Evolutionary conservation across 306 rosid genomes (phyloP), one percentile per base, ranked within the genome.

Genomic region (Morella rubra): DNA sequence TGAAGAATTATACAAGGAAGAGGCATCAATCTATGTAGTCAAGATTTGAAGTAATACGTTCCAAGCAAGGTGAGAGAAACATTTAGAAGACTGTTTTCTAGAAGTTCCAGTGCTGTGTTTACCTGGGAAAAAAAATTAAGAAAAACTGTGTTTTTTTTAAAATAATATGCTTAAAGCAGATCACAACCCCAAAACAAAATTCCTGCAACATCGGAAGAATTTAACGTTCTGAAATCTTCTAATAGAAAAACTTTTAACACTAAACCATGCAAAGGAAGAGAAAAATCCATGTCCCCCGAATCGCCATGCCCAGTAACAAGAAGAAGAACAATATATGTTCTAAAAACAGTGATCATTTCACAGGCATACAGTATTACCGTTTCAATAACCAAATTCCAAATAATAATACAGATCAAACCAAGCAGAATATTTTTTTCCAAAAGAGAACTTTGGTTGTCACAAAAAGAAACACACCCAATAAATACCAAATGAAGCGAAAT

Each of bases 401-500:
- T n/a, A n/a, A n/a, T n/a, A n/a, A n/a, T n/a, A n/a, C n/a, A n/a
- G n/a, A n/a, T n/a, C n/a, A n/a, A n/a, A n/a, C n/a, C n/a, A n/a
- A n/a, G n/a, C n/a, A n/a, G n/a, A n/a, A n/a, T n/a, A n/a, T n/a
- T n/a, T n/a, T n/a, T n/a, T n/a, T n/a, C n/a, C n/a, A n/a, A n/a
- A n/a, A n/a, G n/a, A n/a, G n/a, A n/a, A 78, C 85, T 69, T 82
- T 82, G 41, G 85, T 82, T 73, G n/a, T 82, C 85, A 82, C 85
- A 78, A 66, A 78, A 82, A 77, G 77, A 77, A 47, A 77, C 73
- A n/a, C n/a, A n/a, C n/a, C n/a, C n/a, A n/a, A n/a, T n/a, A n/a
- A n/a, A n/a, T n/a, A n/a, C n/a, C n/a, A n/a, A n/a, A n/a, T n/a
- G n/a, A n/a, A n/a, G n/a, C n/a, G n/a, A n/a, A n/a, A n/a, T n/a